Evolutionary conservation across 179 eudicot genomes (phyloP).

Genomic region (Amaranthus tricolor): DNA sequence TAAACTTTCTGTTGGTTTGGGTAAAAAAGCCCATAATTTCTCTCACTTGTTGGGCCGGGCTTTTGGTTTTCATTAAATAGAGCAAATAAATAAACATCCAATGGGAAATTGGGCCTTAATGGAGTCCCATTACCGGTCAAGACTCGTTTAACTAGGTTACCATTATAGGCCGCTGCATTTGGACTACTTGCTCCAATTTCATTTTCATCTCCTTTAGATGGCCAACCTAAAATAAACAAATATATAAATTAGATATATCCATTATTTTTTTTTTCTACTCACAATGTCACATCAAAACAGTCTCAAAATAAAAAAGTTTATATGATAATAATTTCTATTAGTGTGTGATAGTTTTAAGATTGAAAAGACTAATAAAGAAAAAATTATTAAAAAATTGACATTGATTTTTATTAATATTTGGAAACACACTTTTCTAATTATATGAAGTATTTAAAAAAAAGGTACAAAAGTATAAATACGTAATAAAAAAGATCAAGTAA

Average conservation of each 20-base stretch:
- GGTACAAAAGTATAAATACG: too few relatives aligned
- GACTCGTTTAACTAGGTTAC: conserved; percentile 60
- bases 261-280: neutral
- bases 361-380: too few relatives aligned
- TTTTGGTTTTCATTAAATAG: conserved; percentile 75
- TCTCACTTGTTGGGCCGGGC: conserved; percentile 75
- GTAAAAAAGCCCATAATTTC: conserved; percentile 78
- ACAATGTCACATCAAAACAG: neutral
- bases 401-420: too few relatives aligned
- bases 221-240: conserved; percentile 49
- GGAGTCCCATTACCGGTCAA: conserved; percentile 74
- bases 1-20: conserved; percentile 67
- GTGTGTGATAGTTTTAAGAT: too few relatives aligned
- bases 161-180: conserved; percentile 79
- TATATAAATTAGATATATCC: too few relatives aligned
- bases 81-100: conserved; percentile 66
- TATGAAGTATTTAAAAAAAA: too few relatives aligned
- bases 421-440: too few relatives aligned
- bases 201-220: conserved; percentile 61
- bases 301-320: neutral
- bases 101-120: conserved; percentile 50
- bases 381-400: too few relatives aligned
- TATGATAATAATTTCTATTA: neutral
- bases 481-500: too few relatives aligned
- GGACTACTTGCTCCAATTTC: conserved; percentile 51